Percentiles rank a stretch among this genome's conserved stretches.
These are phyloP conservation scores for Sapria himalayana DNA, from an alignment of 345 rosid species.

Conservation along the genomic window DNA sequence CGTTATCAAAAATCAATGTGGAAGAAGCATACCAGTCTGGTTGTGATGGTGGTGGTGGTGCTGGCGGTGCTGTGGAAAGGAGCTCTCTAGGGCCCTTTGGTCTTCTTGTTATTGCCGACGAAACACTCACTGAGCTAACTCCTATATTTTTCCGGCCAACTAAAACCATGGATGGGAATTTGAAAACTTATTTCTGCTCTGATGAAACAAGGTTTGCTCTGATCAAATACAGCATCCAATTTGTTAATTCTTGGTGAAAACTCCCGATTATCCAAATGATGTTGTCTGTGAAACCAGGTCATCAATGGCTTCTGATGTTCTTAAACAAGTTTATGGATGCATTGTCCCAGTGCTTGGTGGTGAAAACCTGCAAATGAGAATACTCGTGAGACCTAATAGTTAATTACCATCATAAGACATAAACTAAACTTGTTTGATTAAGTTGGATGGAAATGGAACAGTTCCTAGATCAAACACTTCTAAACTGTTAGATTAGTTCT, in stretches of 20 bases:
- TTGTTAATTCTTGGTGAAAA: too few relatives aligned
- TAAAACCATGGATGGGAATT: constrained; percentile 15
- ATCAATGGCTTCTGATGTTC: constrained; percentile 38
- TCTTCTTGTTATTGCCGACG: constrained; percentile 42
- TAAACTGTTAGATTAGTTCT: too few relatives aligned
- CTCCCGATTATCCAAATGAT: too few relatives aligned
- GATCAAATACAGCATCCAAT: too few relatives aligned
- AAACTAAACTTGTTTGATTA: too few relatives aligned
- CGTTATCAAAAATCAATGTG: constrained; percentile 9
- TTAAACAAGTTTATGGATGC: constrained; percentile 38
- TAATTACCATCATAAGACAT: too few relatives aligned
- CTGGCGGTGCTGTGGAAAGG: constrained; percentile 30
- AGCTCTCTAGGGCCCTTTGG: constrained; percentile 70
- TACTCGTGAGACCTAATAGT: constrained; percentile 27
- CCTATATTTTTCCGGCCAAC: constrained; percentile 44
- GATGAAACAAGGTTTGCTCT: constrained; percentile 47
- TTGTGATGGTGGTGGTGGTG: too few relatives aligned
- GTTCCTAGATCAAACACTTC: too few relatives aligned
- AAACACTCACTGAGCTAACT: constrained; percentile 49
- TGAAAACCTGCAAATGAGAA: constrained; percentile 47
- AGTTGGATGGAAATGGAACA: too few relatives aligned
- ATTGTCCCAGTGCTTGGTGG: constrained; percentile 42
- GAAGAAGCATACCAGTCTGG: constrained; percentile 14
- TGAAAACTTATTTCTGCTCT: constrained; percentile 37
- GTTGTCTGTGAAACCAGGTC: constrained; percentile 35